Percentiles rank a stretch among this genome's conserved stretches.
These are phyloP conservation scores for Truncatella angustata DNA, from an alignment of 2,329 filamentous ascomycete genomes.

Conservation along the genomic window DNA sequence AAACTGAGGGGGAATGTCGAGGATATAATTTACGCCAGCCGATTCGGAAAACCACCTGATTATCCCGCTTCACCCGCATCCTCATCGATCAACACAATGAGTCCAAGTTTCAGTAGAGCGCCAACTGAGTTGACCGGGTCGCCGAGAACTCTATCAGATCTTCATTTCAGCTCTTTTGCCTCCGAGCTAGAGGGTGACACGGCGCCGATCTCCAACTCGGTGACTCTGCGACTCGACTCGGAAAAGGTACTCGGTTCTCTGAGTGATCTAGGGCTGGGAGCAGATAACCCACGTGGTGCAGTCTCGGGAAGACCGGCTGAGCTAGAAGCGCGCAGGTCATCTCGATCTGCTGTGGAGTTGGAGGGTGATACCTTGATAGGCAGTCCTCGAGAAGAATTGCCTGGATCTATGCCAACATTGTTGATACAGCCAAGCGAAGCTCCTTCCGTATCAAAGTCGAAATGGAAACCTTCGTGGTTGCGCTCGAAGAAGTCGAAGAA, in stretches of 20 bases:
- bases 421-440: not conserved
- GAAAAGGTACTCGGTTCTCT: not conserved
- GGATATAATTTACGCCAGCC: constrained; percentile 3
- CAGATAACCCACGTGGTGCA: not conserved
- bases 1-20: not conserved
- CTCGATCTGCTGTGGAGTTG: not conserved
- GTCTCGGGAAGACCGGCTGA: not conserved
- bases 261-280: not conserved
- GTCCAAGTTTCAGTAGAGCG: not conserved
- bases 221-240: not conserved
- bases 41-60: constrained; percentile 1
- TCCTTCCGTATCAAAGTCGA: not conserved
- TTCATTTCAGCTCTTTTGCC: not conserved
- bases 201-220: not conserved
- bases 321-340: not conserved
- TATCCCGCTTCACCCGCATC: too few relatives aligned
- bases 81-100: not conserved
- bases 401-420: not conserved
- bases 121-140: not conserved
- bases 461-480: not conserved
- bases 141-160: not conserved
- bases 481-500: constrained; percentile 2
- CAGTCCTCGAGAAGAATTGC: not conserved
- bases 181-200: not conserved
- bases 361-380: not conserved